phyloP scores from a whole-genome alignment of 495 filamentous ascomycete genomes.

The Pseudomonodictys pantanalensis region DNA sequence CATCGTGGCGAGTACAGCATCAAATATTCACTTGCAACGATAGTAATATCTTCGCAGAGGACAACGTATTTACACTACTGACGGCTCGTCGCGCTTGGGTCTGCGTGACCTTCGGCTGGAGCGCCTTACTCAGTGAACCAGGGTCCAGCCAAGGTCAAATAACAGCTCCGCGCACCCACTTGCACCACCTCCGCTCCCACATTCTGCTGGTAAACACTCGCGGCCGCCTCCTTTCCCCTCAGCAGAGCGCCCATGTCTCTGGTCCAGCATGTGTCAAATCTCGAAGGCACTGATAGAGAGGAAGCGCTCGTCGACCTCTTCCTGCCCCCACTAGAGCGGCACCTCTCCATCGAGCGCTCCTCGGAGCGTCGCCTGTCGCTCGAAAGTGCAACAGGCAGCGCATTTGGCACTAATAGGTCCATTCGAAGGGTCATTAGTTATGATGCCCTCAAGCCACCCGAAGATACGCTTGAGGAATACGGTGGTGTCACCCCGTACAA shows the following conservation, averaged over 20 bases:
- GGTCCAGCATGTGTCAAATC: constrained; percentile 35
- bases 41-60: no score
- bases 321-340: constrained; percentile 18
- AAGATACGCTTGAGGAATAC: constrained; percentile 21
- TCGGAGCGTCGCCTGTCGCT: constrained; percentile 12
- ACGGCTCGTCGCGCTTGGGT: no score
- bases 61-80: no score
- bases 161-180: no score
- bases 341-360: background rate
- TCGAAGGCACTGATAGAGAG: constrained; percentile 38
- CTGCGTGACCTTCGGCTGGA: no score
- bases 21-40: no score
- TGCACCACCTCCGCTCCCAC: background rate
- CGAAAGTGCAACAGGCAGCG: constrained; percentile 12
- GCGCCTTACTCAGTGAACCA: no score
- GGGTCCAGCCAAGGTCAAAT: no score
- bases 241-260: constrained; percentile 35
- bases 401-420: constrained; percentile 7
- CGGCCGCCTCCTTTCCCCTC: background rate
- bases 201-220: constrained; percentile 1
- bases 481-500: constrained; percentile 35
- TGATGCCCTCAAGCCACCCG: constrained; percentile 31
- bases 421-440: constrained; percentile 33
- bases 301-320: constrained; percentile 29
- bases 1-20: no score